Percentiles rank a stretch among this genome's conserved stretches.
phyloP scores from a whole-genome alignment of 2,329 filamentous ascomycete genomes.

The Penicillium psychrosexuale region DNA sequence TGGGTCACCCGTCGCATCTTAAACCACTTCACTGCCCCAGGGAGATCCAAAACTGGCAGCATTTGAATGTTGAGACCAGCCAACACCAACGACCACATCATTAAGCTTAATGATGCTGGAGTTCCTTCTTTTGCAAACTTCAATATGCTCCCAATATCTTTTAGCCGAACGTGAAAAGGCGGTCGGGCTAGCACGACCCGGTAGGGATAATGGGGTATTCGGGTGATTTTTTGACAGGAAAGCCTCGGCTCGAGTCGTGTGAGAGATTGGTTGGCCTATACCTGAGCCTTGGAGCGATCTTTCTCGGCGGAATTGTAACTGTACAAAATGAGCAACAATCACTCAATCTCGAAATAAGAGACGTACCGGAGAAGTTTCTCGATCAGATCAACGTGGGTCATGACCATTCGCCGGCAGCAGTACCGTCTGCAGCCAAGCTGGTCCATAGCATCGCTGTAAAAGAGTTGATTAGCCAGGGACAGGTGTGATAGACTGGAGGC shows the following conservation, averaged over 20 bases:
- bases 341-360: background rate
- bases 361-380: slow-evolving; percentile 93
- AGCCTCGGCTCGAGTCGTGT: background rate
- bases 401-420: slow-evolving; percentile 98
- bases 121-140: background rate
- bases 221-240: background rate
- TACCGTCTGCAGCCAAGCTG: slow-evolving; percentile 89
- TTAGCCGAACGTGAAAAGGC: background rate
- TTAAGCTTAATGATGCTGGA: background rate
- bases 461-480: slow-evolving; percentile 11
- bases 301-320: slow-evolving; percentile 35
- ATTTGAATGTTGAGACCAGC: background rate
- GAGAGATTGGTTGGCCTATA: slow-evolving; percentile 13
- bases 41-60: background rate
- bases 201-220: background rate
- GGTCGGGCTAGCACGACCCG: background rate
- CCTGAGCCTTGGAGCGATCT: slow-evolving; percentile 27
- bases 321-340: background rate
- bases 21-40: background rate
- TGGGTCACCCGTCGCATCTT: background rate
- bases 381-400: slow-evolving; percentile 98
- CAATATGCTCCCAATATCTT: background rate
- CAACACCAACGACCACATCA: background rate
- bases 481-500: background rate
- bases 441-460: slow-evolving; percentile 84